Evolutionary conservation across 176 grass and related monocot genomes (phyloP).

Genomic region (Carex kokanica): DNA sequence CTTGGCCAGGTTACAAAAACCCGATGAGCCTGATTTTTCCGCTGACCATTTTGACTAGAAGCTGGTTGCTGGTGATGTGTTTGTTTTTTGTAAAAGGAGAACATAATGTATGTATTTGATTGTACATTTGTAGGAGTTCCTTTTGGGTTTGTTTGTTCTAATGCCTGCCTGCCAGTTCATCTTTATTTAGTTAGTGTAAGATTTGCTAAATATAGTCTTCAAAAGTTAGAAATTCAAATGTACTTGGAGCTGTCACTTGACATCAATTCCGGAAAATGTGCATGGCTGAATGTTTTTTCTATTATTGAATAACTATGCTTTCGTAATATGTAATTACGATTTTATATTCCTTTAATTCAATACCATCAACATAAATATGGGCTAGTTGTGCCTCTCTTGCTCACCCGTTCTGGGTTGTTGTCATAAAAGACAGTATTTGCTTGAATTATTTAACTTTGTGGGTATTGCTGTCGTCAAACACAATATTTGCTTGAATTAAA

Average conservation of each 20-base stretch:
- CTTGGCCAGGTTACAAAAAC: constrained; percentile 66
- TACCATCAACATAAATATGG: no score
- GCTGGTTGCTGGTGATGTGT: not conserved
- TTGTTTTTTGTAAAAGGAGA: not conserved
- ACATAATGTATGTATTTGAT: not conserved
- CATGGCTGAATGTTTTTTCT: no score
- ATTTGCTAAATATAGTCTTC: constrained; percentile 4
- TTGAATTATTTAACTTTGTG: not conserved
- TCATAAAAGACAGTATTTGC: no score
- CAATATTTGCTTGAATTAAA: not conserved
- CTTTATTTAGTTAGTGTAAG: not conserved
- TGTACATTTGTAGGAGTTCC: not conserved
- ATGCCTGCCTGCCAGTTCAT: not conserved
- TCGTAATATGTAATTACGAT: no score
- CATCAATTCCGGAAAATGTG: no score
- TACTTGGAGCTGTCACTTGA: not conserved
- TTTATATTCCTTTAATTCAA: no score
- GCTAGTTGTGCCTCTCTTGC: no score
- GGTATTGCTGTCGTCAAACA: not conserved
- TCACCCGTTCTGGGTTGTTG: no score
- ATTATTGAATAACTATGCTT: no score
- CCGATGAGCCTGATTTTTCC: constrained; percentile 83
- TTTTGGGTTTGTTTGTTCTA: not conserved
- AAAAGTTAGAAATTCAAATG: constrained; percentile 9
- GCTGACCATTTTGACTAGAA: constrained; percentile 74